These are phyloP conservation scores for Phialophora tarda DNA, from an alignment of 2,329 filamentous ascomycete genomes.

Conservation along the genomic window DNA sequence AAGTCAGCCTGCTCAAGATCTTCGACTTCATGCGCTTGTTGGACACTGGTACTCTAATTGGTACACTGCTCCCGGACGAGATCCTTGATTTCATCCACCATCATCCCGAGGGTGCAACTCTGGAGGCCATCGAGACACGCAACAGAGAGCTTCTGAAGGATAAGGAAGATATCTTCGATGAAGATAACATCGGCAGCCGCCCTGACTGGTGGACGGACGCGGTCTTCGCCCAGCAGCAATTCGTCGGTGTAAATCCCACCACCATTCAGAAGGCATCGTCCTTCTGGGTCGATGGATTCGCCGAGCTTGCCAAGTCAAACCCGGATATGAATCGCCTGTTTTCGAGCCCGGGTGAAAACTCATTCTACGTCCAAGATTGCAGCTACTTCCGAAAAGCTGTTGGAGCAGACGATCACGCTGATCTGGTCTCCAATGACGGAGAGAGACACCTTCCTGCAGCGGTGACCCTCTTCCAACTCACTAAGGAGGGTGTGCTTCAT, in stretches of 20 bases:
- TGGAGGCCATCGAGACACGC: slow-evolving; percentile 40
- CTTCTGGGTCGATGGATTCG: slow-evolving; percentile 46
- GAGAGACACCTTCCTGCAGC: slow-evolving; percentile 49
- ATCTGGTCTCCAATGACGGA: slow-evolving; percentile 43
- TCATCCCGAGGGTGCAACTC: slow-evolving; percentile 25
- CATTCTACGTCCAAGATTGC: slow-evolving; percentile 54
- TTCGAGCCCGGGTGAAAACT: slow-evolving; percentile 38
- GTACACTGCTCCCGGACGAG: slow-evolving; percentile 20
- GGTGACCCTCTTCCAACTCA: slow-evolving; percentile 53
- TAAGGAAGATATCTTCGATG: slow-evolving; percentile 46
- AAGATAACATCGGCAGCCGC: slow-evolving; percentile 40
- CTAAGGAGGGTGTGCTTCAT: slow-evolving; percentile 54
- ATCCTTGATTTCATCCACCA: slow-evolving; percentile 20
- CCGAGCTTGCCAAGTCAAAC: slow-evolving; percentile 44
- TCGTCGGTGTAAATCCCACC: slow-evolving; percentile 54
- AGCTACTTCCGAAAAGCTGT: slow-evolving; percentile 52
- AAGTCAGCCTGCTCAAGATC: slow-evolving; percentile 21
- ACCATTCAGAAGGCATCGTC: slow-evolving; percentile 53
- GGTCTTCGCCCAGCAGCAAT: slow-evolving; percentile 54
- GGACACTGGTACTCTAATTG: slow-evolving; percentile 25
- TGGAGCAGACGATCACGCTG: slow-evolving; percentile 42
- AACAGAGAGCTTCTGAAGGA: slow-evolving; percentile 47
- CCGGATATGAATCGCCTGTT: slow-evolving; percentile 46
- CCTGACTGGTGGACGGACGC: slow-evolving; percentile 53
- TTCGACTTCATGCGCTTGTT: slow-evolving; percentile 22